Percentiles rank a stretch among this genome's conserved stretches.
phyloP scores from a whole-genome alignment of 2,329 filamentous ascomycete species.

The Didymella sp. region DNA sequence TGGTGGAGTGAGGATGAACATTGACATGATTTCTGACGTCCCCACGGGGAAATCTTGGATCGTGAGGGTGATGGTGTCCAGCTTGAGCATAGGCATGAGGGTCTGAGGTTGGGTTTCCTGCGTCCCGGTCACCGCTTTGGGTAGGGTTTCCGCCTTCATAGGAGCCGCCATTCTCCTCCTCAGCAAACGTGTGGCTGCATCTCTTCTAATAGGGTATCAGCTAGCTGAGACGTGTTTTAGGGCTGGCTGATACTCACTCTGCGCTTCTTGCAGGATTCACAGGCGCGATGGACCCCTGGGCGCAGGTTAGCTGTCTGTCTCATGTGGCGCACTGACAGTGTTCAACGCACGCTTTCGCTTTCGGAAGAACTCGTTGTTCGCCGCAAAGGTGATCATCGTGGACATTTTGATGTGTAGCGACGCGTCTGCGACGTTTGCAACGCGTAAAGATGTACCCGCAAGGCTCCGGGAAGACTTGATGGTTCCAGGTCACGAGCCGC shows the following conservation, averaged over 20 bases:
- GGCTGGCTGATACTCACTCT: slow-evolving; percentile 40
- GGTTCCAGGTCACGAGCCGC: slow-evolving; percentile 34
- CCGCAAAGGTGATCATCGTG: slow-evolving; percentile 54
- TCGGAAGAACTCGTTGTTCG: slow-evolving; percentile 54
- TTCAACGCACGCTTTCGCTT: slow-evolving; percentile 51
- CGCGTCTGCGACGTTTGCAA: slow-evolving; percentile 16
- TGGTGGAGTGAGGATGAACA: slow-evolving; percentile 32
- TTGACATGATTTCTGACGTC: slow-evolving; percentile 34
- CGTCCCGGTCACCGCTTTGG: slow-evolving; percentile 48
- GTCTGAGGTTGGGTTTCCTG: slow-evolving; percentile 41
- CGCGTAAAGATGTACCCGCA: slow-evolving; percentile 16
- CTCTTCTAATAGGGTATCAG: slow-evolving; percentile 44
- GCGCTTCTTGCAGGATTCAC: slow-evolving; percentile 55
- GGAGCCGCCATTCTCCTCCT: slow-evolving; percentile 44
- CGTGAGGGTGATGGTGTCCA: slow-evolving; percentile 35
- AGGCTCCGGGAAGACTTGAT: slow-evolving; percentile 25
- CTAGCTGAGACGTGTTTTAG: slow-evolving; percentile 1
- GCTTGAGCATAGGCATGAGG: slow-evolving; percentile 31
- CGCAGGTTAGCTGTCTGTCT: slow-evolving; percentile 34
- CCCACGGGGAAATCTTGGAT: slow-evolving; percentile 35
- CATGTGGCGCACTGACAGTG: slow-evolving; percentile 25
- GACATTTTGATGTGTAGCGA: slow-evolving; percentile 41
- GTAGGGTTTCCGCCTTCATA: slow-evolving; percentile 45
- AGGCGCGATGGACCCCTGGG: slow-evolving; percentile 51
- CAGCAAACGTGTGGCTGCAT: slow-evolving; percentile 53